Conservation (phyloP, 2,329 filamentous ascomycete genomes). For the Epichloe sp. region DNA sequence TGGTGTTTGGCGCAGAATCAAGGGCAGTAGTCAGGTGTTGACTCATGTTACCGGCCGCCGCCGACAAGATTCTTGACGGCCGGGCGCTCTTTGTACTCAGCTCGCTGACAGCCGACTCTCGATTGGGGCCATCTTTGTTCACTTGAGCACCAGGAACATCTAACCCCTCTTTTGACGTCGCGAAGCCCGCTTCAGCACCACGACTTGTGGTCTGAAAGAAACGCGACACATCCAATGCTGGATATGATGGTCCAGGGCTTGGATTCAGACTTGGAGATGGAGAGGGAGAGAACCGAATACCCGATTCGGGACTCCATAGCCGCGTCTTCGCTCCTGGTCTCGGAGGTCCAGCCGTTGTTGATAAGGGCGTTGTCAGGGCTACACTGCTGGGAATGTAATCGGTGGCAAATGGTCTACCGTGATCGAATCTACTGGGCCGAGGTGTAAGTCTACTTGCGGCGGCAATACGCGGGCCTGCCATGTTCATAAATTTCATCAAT, state of each 20-base stretch:
- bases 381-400: background rate
- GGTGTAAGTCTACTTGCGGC: conserved; percentile 12
- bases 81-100: background rate
- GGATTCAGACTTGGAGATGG: conserved; percentile 8
- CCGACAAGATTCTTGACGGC: background rate
- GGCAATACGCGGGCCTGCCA: conserved; percentile 11
- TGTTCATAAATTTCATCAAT: conserved; percentile 11
- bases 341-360: conserved; percentile 7
- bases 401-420: background rate
- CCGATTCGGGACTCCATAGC: conserved; percentile 18
- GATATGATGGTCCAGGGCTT: conserved; percentile 11
- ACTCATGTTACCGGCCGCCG: background rate
- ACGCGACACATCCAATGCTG: conserved; percentile 13
- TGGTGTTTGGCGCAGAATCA: background rate
- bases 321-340: conserved; percentile 5
- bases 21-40: background rate
- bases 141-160: background rate
- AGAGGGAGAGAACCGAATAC: conserved; percentile 16
- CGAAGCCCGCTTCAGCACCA: background rate
- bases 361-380: background rate
- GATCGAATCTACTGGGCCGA: background rate
- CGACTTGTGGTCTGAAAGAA: conserved; percentile 12
- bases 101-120: background rate
- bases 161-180: background rate
- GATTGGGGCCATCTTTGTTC: background rate